These are phyloP conservation scores for Raffaelea albimanens DNA, from an alignment of 2,329 filamentous ascomycete genomes.

Conservation along the genomic window DNA sequence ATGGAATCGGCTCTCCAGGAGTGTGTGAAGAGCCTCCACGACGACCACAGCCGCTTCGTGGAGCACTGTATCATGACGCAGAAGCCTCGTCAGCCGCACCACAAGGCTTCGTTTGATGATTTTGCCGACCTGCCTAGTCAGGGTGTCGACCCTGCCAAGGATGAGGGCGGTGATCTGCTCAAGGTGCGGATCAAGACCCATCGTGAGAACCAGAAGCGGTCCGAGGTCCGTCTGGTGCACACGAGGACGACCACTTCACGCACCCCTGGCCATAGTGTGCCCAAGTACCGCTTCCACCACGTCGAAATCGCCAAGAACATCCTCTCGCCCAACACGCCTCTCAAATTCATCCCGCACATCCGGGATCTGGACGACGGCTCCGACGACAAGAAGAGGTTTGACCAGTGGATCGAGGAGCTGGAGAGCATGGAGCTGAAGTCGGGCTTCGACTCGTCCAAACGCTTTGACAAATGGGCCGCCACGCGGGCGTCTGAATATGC, in stretches of 20 bases:
- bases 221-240: conserved; percentile 6
- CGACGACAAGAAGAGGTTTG: conserved; percentile 42
- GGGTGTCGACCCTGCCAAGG: conserved; percentile 17
- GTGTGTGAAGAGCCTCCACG: conserved; percentile 33
- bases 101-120: conserved; percentile 24
- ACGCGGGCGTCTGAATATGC: conserved; percentile 43
- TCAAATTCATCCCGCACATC: conserved; percentile 51
- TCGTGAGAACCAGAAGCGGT: conserved; percentile 8
- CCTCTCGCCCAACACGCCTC: conserved; percentile 48
- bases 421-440: conserved; percentile 48
- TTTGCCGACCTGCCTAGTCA: conserved; percentile 34
- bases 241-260: conserved; percentile 33
- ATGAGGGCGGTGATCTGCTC: conserved; percentile 30
- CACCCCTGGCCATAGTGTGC: conserved; percentile 41
- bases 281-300: conserved; percentile 50
- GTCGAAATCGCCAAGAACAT: conserved; percentile 51
- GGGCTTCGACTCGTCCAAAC: conserved; percentile 44
- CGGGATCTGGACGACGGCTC: conserved; percentile 44
- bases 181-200: conserved; percentile 34
- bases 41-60: conserved; percentile 34
- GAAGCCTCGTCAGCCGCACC: conserved; percentile 2
- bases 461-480: conserved; percentile 38
- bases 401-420: conserved; percentile 46
- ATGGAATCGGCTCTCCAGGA: conserved; percentile 30
- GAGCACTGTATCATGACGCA: conserved; percentile 33